These are phyloP conservation scores for Volvox africanus DNA, from an alignment of 139 green algal species.

Conservation along the genomic window DNA sequence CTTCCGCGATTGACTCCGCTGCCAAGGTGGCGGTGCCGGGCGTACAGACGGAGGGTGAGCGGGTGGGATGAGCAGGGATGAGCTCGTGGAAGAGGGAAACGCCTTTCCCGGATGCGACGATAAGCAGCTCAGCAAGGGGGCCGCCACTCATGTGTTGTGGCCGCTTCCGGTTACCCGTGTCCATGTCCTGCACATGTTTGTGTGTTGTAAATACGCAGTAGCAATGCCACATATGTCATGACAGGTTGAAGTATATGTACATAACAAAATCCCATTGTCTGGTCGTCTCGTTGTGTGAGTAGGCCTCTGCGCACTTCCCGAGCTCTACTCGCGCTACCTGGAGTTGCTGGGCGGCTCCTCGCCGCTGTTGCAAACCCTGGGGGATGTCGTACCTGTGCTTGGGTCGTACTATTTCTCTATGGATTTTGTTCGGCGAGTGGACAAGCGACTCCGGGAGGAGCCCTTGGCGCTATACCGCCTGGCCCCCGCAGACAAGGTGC, in stretches of 20 bases:
- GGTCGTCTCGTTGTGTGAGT: neutral
- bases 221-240: too few relatives aligned
- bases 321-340: constrained; percentile 48
- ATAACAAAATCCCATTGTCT: too few relatives aligned
- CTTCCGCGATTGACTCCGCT: neutral
- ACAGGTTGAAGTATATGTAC: too few relatives aligned
- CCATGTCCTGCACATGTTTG: neutral
- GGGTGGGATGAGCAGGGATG: neutral
- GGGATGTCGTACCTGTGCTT: neutral
- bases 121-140: neutral
- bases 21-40: constrained; percentile 50
- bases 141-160: too few relatives aligned
- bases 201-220: too few relatives aligned
- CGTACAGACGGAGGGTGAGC: constrained; percentile 26
- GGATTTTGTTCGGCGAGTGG: constrained; percentile 17
- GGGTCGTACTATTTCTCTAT: constrained; percentile 38
- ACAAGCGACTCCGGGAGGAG: constrained; percentile 29
- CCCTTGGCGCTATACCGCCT: constrained; percentile 56
- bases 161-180: neutral
- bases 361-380: constrained; percentile 9
- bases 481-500: constrained; percentile 46
- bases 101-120: too few relatives aligned
- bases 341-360: constrained; percentile 36
- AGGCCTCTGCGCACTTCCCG: constrained; percentile 25
- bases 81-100: too few relatives aligned